Base-by-base conservation (phyloP, 2,329 filamentous ascomycete genomes). In the Aphanocladium album region DNA sequence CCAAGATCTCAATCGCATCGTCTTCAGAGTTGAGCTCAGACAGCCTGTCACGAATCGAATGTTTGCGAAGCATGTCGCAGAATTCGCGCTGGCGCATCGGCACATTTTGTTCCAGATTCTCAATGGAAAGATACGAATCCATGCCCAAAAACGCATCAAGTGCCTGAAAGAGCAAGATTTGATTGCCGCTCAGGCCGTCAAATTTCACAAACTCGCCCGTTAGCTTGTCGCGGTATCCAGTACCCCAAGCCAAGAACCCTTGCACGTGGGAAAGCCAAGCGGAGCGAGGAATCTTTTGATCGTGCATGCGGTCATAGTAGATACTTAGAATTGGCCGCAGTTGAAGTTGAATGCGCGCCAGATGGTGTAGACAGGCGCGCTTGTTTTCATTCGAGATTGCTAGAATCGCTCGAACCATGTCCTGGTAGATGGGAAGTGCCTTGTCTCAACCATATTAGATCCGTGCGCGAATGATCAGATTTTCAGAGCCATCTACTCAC, bases 181-280 rank as follows among this genome's bases (percentile, higher is more conserved):
- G 73, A 54, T 73, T 75, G 0, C 72, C 74, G 45, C 67, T 71
- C 7, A 76, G 64, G 25, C 74, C 74, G 60, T 73, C 69, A 50
- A 67, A 73, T 50, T 71, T 69, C 25, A 68, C 62, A 46, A 60
- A 67, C 55, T 68, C 63, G 3, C 67, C 67, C 1, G 23, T 51
- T n/a, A 16, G 8, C 6, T 61, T 62, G 35, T 68, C 64, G 17
- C 67, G 50, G 5, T 67, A 61, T n/a, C 69, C 72, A 39, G 66
- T 63, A 5, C 70, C 73, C 73, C 74, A 76, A 12, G 64, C 73
- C 43, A 70, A 69, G 46, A 76, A 74, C 3, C 74, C 73, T 60
- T 74, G 73, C 1, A 73, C 66, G 50, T 70, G 66, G 14, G 62
- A 65, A 41, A 74, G 57, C 73, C 73, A 76, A 5, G 70, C 68